A percentile compares a stretch with the other conserved stretches of the same genome.
Evolutionary conservation across 495 filamentous ascomycete species (phyloP).

Genomic region (Penicillium roqueforti): DNA sequence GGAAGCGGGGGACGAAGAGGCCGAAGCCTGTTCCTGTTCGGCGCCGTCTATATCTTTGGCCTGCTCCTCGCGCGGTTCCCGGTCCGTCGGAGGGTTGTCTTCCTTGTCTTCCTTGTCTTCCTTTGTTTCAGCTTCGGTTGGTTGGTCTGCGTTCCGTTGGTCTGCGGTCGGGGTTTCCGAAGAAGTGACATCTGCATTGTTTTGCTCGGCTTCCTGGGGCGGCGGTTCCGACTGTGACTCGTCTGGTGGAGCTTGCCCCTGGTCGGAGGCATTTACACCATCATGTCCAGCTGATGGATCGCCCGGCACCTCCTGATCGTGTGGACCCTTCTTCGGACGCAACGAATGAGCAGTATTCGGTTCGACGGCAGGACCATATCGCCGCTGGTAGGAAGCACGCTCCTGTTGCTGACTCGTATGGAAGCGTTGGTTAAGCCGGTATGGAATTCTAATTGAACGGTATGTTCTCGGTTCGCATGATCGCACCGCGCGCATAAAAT

Average conservation of each 20-base stretch:
- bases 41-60: conserved; percentile 11
- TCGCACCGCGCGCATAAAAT: conserved; percentile 50
- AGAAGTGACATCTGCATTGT: conserved; percentile 3
- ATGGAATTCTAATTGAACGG: conserved; percentile 27
- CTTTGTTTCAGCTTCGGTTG: conserved; percentile 15
- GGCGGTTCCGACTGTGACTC: conserved; percentile 9
- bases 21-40: conserved; percentile 13
- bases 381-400: conserved; percentile 44
- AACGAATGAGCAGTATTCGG: conserved; percentile 40
- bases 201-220: not conserved
- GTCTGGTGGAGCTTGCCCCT: conserved; percentile 9
- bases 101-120: conserved; percentile 22
- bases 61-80: conserved; percentile 22
- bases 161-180: not conserved
- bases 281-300: conserved; percentile 21
- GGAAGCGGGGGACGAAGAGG: conserved; percentile 21
- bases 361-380: conserved; percentile 50
- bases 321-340: conserved; percentile 22
- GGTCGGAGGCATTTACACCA: conserved; percentile 11
- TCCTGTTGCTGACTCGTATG: conserved; percentile 37
- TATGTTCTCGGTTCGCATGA: conserved; percentile 36
- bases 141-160: conserved; percentile 5
- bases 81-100: conserved; percentile 11
- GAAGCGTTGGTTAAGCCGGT: conserved; percentile 24
- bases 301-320: conserved; percentile 19